Evolutionary conservation across 1,284 basidiomycete genomes (phyloP).

Genomic region (Vanrija pseudolonga): DNA sequence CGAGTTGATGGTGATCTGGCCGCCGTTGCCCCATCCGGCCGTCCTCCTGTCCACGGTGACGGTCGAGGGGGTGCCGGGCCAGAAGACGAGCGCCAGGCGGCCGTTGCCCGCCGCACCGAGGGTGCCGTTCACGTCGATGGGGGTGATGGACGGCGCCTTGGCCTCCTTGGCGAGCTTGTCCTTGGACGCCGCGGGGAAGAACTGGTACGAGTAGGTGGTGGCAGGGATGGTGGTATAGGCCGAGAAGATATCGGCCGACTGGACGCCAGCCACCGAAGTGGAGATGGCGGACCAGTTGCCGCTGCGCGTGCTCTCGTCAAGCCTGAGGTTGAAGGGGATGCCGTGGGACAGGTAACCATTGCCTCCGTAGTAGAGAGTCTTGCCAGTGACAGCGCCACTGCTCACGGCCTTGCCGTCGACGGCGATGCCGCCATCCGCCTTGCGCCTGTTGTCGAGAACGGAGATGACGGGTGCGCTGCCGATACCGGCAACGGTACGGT

Average conservation of each 20-base stretch:
- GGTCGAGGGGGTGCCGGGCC: constrained; percentile 6
- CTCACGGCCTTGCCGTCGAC: constrained; percentile 49
- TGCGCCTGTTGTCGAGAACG: constrained; percentile 59
- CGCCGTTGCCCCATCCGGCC: constrained; percentile 19
- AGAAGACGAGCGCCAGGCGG: constrained; percentile 22
- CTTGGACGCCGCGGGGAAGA: constrained; percentile 54
- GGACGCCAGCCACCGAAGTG: constrained; percentile 56
- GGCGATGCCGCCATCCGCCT: constrained; percentile 49
- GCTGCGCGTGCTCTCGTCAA: constrained; percentile 54
- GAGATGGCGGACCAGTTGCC: constrained; percentile 64
- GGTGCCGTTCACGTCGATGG: constrained; percentile 9
- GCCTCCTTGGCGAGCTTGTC: constrained; percentile 7
- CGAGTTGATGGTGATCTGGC: constrained; percentile 50
- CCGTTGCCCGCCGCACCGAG: constrained; percentile 14
- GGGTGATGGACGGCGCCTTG: constrained; percentile 6
- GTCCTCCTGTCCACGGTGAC: constrained; percentile 16
- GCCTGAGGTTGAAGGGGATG: constrained; percentile 43
- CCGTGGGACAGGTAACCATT: constrained; percentile 32
- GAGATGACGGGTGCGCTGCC: constrained; percentile 56
- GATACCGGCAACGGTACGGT: constrained; percentile 12
- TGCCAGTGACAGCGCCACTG: constrained; percentile 3
- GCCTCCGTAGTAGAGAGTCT: constrained; percentile 29
- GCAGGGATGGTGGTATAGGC: constrained; percentile 51
- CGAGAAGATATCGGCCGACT: constrained; percentile 59
- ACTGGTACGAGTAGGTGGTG: constrained; percentile 55